Base-by-base conservation (phyloP, 768 basidiomycete genomes). In the Leccinum subgranulosum region DNA sequence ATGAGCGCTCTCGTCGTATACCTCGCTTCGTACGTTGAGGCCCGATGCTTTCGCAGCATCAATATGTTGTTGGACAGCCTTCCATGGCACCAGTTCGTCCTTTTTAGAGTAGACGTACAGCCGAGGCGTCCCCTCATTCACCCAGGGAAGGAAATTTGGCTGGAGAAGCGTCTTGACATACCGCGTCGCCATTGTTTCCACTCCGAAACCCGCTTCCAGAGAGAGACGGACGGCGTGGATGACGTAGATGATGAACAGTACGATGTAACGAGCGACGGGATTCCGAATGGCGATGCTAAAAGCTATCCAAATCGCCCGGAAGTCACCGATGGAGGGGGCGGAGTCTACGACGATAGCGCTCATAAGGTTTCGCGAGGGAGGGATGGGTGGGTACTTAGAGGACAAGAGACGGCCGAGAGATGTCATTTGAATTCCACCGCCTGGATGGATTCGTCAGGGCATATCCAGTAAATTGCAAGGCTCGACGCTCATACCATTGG, bases 91-190 rank as follows among this genome's bases (percentile, higher is more conserved):
- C 7, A 74, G 15, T 33, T 53, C 49, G 41, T 76, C 75, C 14
- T 58, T 64, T 47, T 61, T 63, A 10, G 74, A 76, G 57, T 68
- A 76, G 19, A 76, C 36, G 45, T 77, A 76, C 31, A 77, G 39
- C 11, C 76, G 61, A 0, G 73, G 75, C 12, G 75, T 75, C 9
- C 53, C 50, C 28, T 28, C 9, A 15, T 54, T 58, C 62, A 64
- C 70, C 74, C 75, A 74, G 1, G 73, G 73, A 5, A 76, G 56
- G 27, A 76, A 39, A 8, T 21, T 51, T 2, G 73, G 68, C 6
- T 63, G 54, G 19, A 66, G 57, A 23, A 70, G 63, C 5, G 29
- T 21, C 29, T 50, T 63, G 48, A 58, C 14, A 47, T 52, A 60
- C 36, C 25, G 57, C 23, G 49, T 48, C 11, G 27, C 6, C 43